Base-by-base conservation (phyloP, 331 rosid species). In the Phaseolus coccineus region DNA sequence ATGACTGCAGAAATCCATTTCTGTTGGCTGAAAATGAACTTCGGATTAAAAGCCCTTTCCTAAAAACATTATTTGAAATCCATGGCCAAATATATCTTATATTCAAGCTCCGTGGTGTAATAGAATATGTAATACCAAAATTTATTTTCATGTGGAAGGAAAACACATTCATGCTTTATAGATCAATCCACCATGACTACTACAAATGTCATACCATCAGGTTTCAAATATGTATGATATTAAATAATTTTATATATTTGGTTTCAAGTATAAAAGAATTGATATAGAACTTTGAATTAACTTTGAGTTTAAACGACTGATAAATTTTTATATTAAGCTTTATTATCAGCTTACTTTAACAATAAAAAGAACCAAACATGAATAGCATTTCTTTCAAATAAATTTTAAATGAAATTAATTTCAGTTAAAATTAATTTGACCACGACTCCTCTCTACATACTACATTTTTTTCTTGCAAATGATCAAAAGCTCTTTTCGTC, bases 1-100 rank as follows among this genome's bases (percentile, higher is more conserved):
- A 4, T 42, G 12, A 9, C 42, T 39, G 42, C 42, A 39, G 0
- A 24, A 1, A 30, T 28, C 19, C 19, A 51, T 76, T 69, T 24
- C 5, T 19, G 25, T 48, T 25, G 67, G 39, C 47, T 70, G 2
- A 14, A n/a, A 8, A 58, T 46, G 6, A 58, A 30, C 25, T 52
- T 78, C 52, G 63, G 52, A 47, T 31, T 2, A 77, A 61, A 47
- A 69, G 59, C n/a, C 68, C 5, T 37, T 19, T 50, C 50, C 31
- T 31, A 15, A 4, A 27, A 57, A 59, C 37, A 58, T 58, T 3
- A 58, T 53, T 24, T 25, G 35, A 33, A 11, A 57, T 27, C 35
- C 14, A 24, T 25, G 63, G 24, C 22, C 31, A 0, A 25, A 57
- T 57, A 55, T 52, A 52, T 52, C 35, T 10, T 24, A 16, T 3